These are phyloP conservation scores for Candida corydali DNA, from an alignment of 805 yeast species.

Conservation along the genomic window DNA sequence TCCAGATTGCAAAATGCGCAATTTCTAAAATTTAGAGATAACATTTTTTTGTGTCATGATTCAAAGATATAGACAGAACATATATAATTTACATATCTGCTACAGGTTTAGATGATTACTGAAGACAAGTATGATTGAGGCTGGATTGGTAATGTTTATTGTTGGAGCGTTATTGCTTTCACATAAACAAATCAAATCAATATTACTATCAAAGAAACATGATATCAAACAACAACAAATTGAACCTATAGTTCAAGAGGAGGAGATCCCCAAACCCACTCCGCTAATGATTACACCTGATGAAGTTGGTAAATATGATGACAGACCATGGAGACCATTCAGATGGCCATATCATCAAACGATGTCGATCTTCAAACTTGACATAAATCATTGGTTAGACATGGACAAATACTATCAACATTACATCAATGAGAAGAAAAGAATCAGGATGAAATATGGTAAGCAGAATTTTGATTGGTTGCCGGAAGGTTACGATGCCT, in stretches of 20 bases:
- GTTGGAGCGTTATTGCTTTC: constrained; percentile 14
- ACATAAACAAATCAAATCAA: constrained; percentile 11
- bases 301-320: constrained; percentile 60
- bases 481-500: constrained; percentile 60
- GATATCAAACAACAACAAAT: not conserved
- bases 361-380: constrained; percentile 69
- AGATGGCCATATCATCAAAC: constrained; percentile 80
- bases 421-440: constrained; percentile 58
- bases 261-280: constrained; percentile 42
- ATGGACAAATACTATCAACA: constrained; percentile 74
- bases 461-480: constrained; percentile 60
- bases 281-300: constrained; percentile 66
- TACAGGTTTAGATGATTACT: not conserved
- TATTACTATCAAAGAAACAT: not conserved
- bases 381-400: constrained; percentile 72
- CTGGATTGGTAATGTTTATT: constrained; percentile 8
- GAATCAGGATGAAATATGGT: constrained; percentile 56
- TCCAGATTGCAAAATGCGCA: not conserved
- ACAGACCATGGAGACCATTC: constrained; percentile 78
- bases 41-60: too few relatives aligned
- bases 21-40: not conserved
- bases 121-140: constrained; percentile 7
- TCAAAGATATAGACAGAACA: too few relatives aligned
- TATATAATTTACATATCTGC: not conserved
- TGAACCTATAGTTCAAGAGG: constrained; percentile 12